Evolutionary conservation across 371 early-diverging fungal genomes (phyloP).

Genomic region (Mortierella sp.): DNA sequence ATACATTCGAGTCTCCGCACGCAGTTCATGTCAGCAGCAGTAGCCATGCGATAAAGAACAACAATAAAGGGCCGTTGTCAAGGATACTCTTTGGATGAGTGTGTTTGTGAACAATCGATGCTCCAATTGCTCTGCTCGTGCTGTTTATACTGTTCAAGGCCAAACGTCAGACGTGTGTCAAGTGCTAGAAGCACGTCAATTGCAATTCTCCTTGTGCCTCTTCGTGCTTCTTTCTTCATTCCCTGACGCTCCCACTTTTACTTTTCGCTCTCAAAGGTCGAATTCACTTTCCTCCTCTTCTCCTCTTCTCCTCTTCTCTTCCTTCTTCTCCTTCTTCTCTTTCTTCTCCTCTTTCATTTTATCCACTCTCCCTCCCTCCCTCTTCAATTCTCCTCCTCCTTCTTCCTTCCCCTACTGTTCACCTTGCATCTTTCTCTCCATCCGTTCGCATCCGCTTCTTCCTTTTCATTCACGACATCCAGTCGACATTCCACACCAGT

Average conservation of each 20-base stretch:
- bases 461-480: not conserved
- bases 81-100: not conserved
- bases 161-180: not conserved
- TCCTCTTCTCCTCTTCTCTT: not conserved
- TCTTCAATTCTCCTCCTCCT: not conserved
- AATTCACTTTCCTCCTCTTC: not conserved
- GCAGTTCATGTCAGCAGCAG: too few relatives aligned
- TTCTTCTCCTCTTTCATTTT: not conserved
- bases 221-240: not conserved
- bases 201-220: not conserved
- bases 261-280: constrained; percentile 6
- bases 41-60: not conserved
- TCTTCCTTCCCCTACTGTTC: not conserved
- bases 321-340: constrained; percentile 4
- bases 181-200: not conserved
- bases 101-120: not conserved
- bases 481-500: not conserved
- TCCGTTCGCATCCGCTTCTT: not conserved
- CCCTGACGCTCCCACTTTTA: constrained; percentile 10
- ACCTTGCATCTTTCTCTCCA: not conserved
- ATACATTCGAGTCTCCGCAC: too few relatives aligned
- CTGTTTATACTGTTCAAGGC: not conserved
- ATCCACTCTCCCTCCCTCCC: not conserved
- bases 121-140: too few relatives aligned
- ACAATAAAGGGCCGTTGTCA: not conserved